Evolutionary conservation across 164 flowering plant species (phyloP).

Genomic region (Stephania yunnanensis): DNA sequence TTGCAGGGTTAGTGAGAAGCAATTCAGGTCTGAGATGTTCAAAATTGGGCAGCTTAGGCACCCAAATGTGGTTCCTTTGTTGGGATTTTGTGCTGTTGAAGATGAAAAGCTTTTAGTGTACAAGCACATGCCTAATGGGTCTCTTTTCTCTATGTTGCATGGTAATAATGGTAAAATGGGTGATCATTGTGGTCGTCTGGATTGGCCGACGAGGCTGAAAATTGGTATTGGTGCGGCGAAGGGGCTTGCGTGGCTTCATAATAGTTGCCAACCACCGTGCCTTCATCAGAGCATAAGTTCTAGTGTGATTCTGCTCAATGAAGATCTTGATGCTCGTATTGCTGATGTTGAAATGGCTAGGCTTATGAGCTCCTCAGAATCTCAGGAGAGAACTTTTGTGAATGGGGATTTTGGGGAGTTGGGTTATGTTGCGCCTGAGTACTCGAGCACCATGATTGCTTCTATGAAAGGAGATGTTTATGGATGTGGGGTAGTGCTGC

Average conservation of each 20-base stretch:
- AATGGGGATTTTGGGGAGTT: conserved; percentile 56
- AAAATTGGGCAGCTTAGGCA: conserved; percentile 59
- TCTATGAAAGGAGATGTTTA: conserved; percentile 60
- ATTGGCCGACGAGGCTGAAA: conserved; percentile 53
- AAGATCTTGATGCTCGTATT: conserved; percentile 54
- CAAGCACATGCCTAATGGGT: conserved; percentile 62
- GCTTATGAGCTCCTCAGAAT: conserved; percentile 33
- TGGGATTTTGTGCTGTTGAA: conserved; percentile 59
- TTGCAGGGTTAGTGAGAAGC: conserved; percentile 48
- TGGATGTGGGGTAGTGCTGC: conserved; percentile 54
- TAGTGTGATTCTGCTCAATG: conserved; percentile 48
- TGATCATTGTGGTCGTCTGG: conserved; percentile 21
- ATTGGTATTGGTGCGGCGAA: conserved; percentile 56
- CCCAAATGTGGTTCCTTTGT: conserved; percentile 60
- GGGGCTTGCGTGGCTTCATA: conserved; percentile 77
- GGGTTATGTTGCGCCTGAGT: conserved; percentile 67
- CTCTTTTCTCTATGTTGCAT: conserved; percentile 35
- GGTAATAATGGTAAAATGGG: conserved; percentile 7
- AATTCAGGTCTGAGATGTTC: conserved; percentile 56
- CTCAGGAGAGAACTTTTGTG: conserved; percentile 30
- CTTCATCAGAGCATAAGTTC: conserved; percentile 57
- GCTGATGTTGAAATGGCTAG: conserved; percentile 51
- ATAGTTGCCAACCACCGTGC: conserved; percentile 44
- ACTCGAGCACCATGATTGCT: conserved; percentile 49
- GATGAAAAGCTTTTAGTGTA: conserved; percentile 66